phyloP scores from a whole-genome alignment of 2,329 filamentous ascomycete species.

The Remersonia thermophila region DNA sequence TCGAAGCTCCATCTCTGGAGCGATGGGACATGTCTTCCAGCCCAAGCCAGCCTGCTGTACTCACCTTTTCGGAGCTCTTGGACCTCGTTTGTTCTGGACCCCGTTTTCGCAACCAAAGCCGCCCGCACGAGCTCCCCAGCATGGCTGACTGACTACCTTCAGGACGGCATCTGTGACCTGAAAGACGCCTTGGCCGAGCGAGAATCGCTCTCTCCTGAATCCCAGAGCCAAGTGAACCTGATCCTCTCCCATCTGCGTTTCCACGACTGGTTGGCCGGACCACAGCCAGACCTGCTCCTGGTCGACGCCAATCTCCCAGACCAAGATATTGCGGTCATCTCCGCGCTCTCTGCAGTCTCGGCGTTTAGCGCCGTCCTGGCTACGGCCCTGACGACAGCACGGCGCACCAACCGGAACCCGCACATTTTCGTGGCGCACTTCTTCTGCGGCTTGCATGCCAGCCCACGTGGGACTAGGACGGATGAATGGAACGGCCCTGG shows the following conservation, averaged over 20 bases:
- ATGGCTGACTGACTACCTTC: neutral
- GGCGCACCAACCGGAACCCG: too few species aligned
- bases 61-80: too few species aligned
- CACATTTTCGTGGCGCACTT: too few species aligned
- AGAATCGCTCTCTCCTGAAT: neutral
- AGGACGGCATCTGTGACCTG: neutral
- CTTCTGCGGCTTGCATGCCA: too few species aligned
- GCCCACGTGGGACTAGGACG: too few species aligned
- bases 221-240: neutral
- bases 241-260: neutral
- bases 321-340: neutral
- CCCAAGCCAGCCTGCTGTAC: too few species aligned
- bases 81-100: too few species aligned
- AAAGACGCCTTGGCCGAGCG: neutral
- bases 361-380: neutral
- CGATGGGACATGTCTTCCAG: too few species aligned
- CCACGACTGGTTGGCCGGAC: neutral
- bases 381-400: too few species aligned
- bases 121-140: too few species aligned
- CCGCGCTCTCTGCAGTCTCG: conserved; percentile 1
- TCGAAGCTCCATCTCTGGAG: too few species aligned
- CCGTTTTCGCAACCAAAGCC: too few species aligned
- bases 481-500: neutral
- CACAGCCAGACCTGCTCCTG: neutral
- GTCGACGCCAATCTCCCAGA: conserved; percentile 1